These are phyloP conservation scores for Candida frijolesensis DNA, from an alignment of 1,139 yeast species.

Conservation along the genomic window DNA sequence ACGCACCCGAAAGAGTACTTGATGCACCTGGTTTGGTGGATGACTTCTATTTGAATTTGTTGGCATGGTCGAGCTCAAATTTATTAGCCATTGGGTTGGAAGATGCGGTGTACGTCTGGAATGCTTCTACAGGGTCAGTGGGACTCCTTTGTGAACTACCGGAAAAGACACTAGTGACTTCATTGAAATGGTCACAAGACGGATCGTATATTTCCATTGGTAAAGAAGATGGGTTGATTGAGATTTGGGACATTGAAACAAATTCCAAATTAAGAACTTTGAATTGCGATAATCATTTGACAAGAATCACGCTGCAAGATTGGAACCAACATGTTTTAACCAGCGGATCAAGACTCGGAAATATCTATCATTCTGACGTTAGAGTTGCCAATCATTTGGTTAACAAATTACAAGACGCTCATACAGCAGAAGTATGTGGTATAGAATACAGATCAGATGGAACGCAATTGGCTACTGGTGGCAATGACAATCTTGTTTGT, in stretches of 20 bases:
- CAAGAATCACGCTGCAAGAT: constrained; percentile 79
- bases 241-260: constrained; percentile 93
- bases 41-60: constrained; percentile 84
- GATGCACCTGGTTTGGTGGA: constrained; percentile 97
- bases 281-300: constrained; percentile 59
- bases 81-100: constrained; percentile 89
- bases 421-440: constrained; percentile 92
- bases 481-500: constrained; percentile 90
- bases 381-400: constrained; percentile 79
- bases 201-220: constrained; percentile 88
- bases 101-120: constrained; percentile 87
- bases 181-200: constrained; percentile 90
- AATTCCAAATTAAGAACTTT: constrained; percentile 75
- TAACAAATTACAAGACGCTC: constrained; percentile 52
- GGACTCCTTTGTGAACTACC: constrained; percentile 66
- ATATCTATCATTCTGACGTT: constrained; percentile 90
- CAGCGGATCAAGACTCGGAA: constrained; percentile 83
- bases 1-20: constrained; percentile 88
- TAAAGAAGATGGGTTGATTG: constrained; percentile 78
- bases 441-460: constrained; percentile 87
- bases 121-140: constrained; percentile 83
- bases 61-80: constrained; percentile 88
- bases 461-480: constrained; percentile 85
- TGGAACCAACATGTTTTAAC: constrained; percentile 87
- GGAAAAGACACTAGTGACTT: constrained; percentile 58